Evolutionary conservation across 2,329 filamentous ascomycete genomes (phyloP).

Genomic region (Fusarium luffae): DNA sequence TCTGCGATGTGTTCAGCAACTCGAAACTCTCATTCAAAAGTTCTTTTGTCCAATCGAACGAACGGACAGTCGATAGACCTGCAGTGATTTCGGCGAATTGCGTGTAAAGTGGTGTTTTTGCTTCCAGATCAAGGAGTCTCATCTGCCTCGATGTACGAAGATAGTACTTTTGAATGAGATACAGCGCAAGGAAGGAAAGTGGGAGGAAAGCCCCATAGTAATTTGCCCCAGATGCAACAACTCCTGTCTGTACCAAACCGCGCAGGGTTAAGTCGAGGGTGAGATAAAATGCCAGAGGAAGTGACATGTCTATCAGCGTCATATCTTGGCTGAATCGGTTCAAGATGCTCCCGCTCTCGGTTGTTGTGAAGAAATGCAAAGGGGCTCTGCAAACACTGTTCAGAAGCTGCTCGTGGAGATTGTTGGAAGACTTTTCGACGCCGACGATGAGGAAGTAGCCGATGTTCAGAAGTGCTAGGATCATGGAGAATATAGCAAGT

Average conservation of each 20-base stretch:
- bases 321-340: conserved; percentile 60
- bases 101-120: conserved; percentile 60
- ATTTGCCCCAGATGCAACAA: conserved; percentile 41
- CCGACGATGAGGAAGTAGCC: conserved; percentile 42
- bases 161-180: conserved; percentile 61
- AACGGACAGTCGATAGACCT: conserved; percentile 61
- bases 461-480: conserved; percentile 21
- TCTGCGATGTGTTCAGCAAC: conserved; percentile 57
- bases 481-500: conserved; percentile 33
- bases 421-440: conserved; percentile 39
- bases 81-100: conserved; percentile 62
- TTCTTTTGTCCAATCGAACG: conserved; percentile 59
- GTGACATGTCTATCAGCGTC: conserved; percentile 54
- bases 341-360: conserved; percentile 54
- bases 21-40: conserved; percentile 51
- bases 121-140: conserved; percentile 63
- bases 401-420: conserved; percentile 41
- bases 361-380: conserved; percentile 54
- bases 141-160: conserved; percentile 64
- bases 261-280: conserved; percentile 47
- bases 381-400: conserved; percentile 50
- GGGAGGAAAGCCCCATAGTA: conserved; percentile 56
- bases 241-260: conserved; percentile 34
- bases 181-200: conserved; percentile 53
- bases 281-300: conserved; percentile 50